Evolutionary conservation across 768 basidiomycete species (phyloP), one percentile per base, ranked within the genome.

Genomic region (Mycena leptocephala): DNA sequence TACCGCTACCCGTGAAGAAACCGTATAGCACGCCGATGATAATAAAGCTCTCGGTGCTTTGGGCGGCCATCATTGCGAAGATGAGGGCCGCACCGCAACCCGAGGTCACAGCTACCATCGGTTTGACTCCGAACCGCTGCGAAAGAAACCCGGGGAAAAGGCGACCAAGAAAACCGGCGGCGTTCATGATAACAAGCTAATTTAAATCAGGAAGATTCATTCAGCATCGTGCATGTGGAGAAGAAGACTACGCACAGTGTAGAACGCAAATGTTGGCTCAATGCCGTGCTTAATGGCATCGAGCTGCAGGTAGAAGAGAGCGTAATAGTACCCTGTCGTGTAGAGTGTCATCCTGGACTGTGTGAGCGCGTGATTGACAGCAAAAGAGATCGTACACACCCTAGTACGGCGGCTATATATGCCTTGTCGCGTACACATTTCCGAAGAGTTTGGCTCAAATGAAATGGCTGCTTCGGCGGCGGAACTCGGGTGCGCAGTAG

Each of bases 291-390:
- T 82, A 35, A 90, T 84, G 0, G 91, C 86, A 70, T 90, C 88
- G 14, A 92, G 81, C 76, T 93, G 92, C 5, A 93, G 77, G 79
- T 90, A 93, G 81, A 91, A 92, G 18, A 90, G 83, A 0, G 91
- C 90, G 59, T 86, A 90, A 72, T 86, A 91, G 41, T 90, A 78
- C 2, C 88, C 89, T 1, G 80, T 76, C 9, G 86, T 79, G 22
- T 86, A 84, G 51, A 84, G 76, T 20, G 85, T 76, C 16, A 86
- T 85, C 43, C 87, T 88, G 63, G 28, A 53, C 24, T 24, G 20
- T 35, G 30, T 66, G n/a, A 39, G 65, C 3, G 26, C 22, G 24
- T 35, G 7, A 1, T n/a, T 22, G 43, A 18, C 2, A 26, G 48
- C 73, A 43, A 58, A 43, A 70, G 35, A 48, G 14, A n/a, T n/a